These are phyloP conservation scores for Coriolopsis trogii DNA, from an alignment of 1,284 basidiomycete genomes.

Conservation along the genomic window DNA sequence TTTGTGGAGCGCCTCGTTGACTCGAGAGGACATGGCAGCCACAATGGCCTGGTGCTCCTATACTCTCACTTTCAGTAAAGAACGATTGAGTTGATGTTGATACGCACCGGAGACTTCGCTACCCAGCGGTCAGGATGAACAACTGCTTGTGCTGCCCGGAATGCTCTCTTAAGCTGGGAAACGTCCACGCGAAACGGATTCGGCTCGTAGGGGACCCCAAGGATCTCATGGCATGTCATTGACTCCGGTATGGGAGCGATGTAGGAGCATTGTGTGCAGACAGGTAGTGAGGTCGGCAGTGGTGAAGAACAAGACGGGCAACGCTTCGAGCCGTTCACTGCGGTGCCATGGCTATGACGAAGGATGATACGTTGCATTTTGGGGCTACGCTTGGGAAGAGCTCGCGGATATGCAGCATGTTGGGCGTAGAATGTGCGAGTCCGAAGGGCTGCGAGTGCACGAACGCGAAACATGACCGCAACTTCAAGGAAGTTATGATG, in stretches of 20 bases:
- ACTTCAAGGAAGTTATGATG: constrained; percentile 15
- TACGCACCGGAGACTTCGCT: constrained; percentile 40
- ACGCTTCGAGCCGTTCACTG: not conserved
- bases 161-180: constrained; percentile 56
- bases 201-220: constrained; percentile 57
- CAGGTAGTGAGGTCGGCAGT: constrained; percentile 65
- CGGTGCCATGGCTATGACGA: constrained; percentile 1
- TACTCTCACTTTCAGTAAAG: not conserved
- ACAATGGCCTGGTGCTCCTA: constrained; percentile 66
- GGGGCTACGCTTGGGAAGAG: too few relatives aligned
- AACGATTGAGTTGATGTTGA: too few relatives aligned
- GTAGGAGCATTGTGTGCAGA: constrained; percentile 66
- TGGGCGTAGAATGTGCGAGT: not conserved
- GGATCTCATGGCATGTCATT: constrained; percentile 61
- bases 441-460: constrained; percentile 12
- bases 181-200: constrained; percentile 71
- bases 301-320: constrained; percentile 65
- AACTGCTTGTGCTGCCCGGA: constrained; percentile 69
- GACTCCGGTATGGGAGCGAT: constrained; percentile 59
- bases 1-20: constrained; percentile 79
- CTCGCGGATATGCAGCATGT: not conserved
- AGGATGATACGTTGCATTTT: too few relatives aligned
- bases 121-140: constrained; percentile 85
- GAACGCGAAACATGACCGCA: constrained; percentile 30
- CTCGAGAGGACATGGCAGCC: constrained; percentile 63